Percentiles rank a stretch among this genome's conserved stretches.
phyloP scores from a whole-genome alignment of 2,329 filamentous ascomycete genomes.

The Zarea fungicola region DNA sequence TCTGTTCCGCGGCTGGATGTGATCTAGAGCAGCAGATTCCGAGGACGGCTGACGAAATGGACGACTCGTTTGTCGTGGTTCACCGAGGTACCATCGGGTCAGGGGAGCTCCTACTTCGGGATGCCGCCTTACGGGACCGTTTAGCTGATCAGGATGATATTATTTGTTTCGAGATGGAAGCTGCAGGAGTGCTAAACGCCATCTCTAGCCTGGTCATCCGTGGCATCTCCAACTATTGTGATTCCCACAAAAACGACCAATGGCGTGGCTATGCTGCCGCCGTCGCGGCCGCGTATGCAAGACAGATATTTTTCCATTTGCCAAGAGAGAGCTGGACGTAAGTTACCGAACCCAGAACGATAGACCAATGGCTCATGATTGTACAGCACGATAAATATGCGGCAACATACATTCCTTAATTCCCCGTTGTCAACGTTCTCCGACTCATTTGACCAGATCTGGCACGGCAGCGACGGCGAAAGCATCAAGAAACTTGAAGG shows the following conservation, averaged over 20 bases:
- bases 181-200: conserved; percentile 14
- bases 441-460: too few relatives aligned
- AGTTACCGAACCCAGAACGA: too few relatives aligned
- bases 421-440: too few relatives aligned
- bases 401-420: too few relatives aligned
- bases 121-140: conserved; percentile 15
- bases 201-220: conserved; percentile 17
- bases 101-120: conserved; percentile 15
- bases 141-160: conserved; percentile 13
- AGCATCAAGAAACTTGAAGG: too few relatives aligned
- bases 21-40: conserved; percentile 9
- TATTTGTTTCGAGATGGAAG: conserved; percentile 19
- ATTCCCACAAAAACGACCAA: conserved; percentile 15
- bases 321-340: too few relatives aligned
- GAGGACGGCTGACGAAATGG: conserved; percentile 10
- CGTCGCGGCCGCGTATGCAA: conserved; percentile 14
- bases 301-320: conserved; percentile 16
- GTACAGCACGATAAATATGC: too few relatives aligned
- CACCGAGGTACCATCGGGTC: conserved; percentile 19
- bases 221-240: conserved; percentile 18
- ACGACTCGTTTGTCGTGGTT: conserved; percentile 13
- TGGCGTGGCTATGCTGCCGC: conserved; percentile 15
- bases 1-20: conserved; percentile 14
- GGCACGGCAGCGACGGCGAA: too few relatives aligned
- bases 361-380: too few relatives aligned